Base-by-base conservation (phyloP, 345 rosid genomes). In the Eucalyptus marginata region DNA sequence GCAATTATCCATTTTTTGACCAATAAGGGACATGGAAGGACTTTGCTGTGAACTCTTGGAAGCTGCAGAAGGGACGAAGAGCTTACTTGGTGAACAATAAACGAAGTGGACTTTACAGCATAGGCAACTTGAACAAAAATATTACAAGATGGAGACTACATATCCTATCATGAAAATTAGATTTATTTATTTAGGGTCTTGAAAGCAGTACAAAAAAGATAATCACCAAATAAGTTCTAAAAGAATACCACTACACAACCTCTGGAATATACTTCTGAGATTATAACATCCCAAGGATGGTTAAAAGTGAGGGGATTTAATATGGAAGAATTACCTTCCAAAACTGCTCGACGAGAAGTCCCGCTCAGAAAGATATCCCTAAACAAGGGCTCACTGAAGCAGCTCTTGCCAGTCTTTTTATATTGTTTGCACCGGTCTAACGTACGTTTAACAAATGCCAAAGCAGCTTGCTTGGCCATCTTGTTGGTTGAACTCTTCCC, bases 381-480 rank as follows among this genome's bases (percentile, higher is more conserved):
- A 87, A 94, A 95, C 71, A 92, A 86, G 36, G 97, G 97, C 89
- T 96, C 99, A 91, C 93, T 92, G 89, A 98, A 98, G 93, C 98
- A 96, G 92, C 99, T 94, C 90, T 92, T 94, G 87, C 99, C 99
- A 10, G 96, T 93, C 86, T 94, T 95, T 93, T 98, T 98, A 92
- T 92, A 98, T 91, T 93, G 92, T 90, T 91, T 96, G 91, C 94
- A 96, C 88, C 93, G 91, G 86, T 93, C 96, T 88, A 98, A 92
- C 16, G 99, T 96, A 85, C 95, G 94, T 90, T 93, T 98, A 87
- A 96, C 95, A 90, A 96, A 95, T 88, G 97, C 94, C 83, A 94
- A 88, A 43, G 99, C 96, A 90, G 99, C 96, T 89, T 97, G 99
- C 93, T 95, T 97, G 86, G 97, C 96, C 93, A 94, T 91, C 93